These are phyloP conservation scores for Penicillium tannophilum DNA, from an alignment of 495 filamentous ascomycete species.

Conservation along the genomic window DNA sequence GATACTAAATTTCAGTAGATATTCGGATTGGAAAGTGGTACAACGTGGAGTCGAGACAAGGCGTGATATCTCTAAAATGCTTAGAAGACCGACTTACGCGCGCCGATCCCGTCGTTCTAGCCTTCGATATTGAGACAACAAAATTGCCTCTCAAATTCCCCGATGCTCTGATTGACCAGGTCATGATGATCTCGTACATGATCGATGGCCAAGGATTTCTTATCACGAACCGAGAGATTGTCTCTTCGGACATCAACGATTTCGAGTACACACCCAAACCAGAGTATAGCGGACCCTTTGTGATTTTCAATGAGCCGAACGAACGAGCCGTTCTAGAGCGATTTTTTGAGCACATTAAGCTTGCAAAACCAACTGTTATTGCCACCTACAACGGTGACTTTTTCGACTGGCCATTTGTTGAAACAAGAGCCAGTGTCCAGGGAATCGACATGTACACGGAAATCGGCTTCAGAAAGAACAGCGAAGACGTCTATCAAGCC, in stretches of 20 bases:
- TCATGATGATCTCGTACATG: constrained; percentile 99
- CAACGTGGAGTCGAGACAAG: constrained; percentile 91
- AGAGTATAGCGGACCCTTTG: constrained; percentile 91
- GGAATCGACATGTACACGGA: constrained; percentile 99
- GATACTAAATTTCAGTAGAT: constrained; percentile 52
- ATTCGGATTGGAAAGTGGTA: constrained; percentile 98
- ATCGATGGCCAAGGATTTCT: constrained; percentile 98
- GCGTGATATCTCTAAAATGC: constrained; percentile 74
- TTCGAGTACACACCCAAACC: constrained; percentile 98
- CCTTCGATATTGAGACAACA: constrained; percentile 97
- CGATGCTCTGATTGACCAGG: constrained; percentile 91
- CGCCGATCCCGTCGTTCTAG: constrained; percentile 94
- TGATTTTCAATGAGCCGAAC: constrained; percentile 97
- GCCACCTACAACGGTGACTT: constrained; percentile 99
- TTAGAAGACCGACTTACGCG: constrained; percentile 86
- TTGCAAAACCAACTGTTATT: constrained; percentile 92
- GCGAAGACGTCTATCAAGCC: constrained; percentile 93
- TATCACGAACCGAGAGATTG: constrained; percentile 97
- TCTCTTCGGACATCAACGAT: constrained; percentile 95
- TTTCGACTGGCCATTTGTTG: constrained; percentile 99
- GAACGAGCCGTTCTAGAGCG: constrained; percentile 85
- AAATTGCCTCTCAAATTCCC: constrained; percentile 97
- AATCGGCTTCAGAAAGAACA: constrained; percentile 93
- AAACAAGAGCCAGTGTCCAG: constrained; percentile 84
- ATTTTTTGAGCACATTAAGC: constrained; percentile 95